phyloP scores from a whole-genome alignment of 2,329 filamentous ascomycete species.

The Aspergillus sp. region DNA sequence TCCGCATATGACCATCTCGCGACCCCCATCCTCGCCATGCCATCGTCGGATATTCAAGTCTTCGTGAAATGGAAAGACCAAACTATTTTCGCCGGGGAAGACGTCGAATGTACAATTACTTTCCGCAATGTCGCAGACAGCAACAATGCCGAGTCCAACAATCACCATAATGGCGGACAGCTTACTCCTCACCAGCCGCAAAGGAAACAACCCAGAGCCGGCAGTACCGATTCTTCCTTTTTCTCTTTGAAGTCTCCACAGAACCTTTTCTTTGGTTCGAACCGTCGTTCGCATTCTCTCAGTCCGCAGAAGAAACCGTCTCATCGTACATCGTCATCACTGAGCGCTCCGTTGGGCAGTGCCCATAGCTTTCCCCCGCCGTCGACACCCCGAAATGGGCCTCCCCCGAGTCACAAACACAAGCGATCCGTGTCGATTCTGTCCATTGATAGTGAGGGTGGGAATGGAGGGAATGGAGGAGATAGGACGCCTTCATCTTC shows the following conservation, averaged over 20 bases:
- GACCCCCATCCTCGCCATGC: slow-evolving; percentile 34
- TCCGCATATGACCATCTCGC: slow-evolving; percentile 25
- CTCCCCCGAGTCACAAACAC: slow-evolving; percentile 51
- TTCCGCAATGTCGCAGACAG: slow-evolving; percentile 73
- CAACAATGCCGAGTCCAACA: slow-evolving; percentile 22
- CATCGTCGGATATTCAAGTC: slow-evolving; percentile 77
- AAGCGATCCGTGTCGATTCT: slow-evolving; percentile 76
- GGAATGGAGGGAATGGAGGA: slow-evolving; percentile 6
- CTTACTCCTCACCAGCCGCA: slow-evolving; percentile 31
- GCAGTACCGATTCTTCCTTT: slow-evolving; percentile 28
- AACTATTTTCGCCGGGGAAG: slow-evolving; percentile 92
- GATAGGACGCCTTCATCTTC: slow-evolving; percentile 24
- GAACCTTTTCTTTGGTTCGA: slow-evolving; percentile 28
- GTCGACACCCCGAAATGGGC: slow-evolving; percentile 25
- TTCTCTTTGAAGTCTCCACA: slow-evolving; percentile 34
- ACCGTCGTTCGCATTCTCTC: slow-evolving; percentile 30
- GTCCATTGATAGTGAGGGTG: slow-evolving; percentile 57
- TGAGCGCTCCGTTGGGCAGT: slow-evolving; percentile 32
- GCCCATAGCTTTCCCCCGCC: slow-evolving; percentile 38
- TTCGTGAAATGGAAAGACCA: slow-evolving; percentile 93
- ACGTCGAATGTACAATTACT: slow-evolving; percentile 90
- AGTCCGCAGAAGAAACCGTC: slow-evolving; percentile 27
- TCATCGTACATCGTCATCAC: slow-evolving; percentile 35
- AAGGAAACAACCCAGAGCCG: slow-evolving; percentile 31
- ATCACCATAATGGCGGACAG: slow-evolving; percentile 15